Base-by-base conservation (phyloP, 2,329 filamentous ascomycete species). In the Fusarium sublunatum region DNA sequence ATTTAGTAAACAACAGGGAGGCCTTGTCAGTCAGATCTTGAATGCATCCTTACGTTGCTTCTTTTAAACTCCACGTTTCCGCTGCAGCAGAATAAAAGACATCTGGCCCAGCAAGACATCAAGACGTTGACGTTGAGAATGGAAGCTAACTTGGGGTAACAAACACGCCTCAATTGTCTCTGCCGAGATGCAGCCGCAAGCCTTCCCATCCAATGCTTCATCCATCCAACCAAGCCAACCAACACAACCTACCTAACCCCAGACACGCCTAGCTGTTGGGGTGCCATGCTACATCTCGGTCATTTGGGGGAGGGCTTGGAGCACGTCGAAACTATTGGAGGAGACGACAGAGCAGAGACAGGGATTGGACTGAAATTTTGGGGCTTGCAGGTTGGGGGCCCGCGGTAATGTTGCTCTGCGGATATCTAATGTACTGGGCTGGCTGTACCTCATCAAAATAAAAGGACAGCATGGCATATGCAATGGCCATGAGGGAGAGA, bases 321-420 rank as follows among this genome's bases (percentile, higher is more conserved):
- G 57, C 45, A 48, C 15, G 48, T 61, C 49, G 56, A 61, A 61
- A 7, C 13, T 13, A 34, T 65, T 65, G 62, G 58, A 54, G 52
- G 57, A 54, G n/a, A 38, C 28, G 41, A 45, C 51, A 49, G 56
- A 49, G 31, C 24, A 53, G 47, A 47, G 35, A 48, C 58, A 54
- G 42, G 62, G 52, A 63, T 65, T 51, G 41, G 62, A 28, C 26
- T 38, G 28, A 65, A 65, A 50, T 56, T 63, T 65, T 65, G 53
- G 63, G 63, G 63, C 62, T 55, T 59, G 43, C 45, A 65, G 53
- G 53, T 66, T 65, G 58, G 63, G 62, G 62, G 43, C 29, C 49
- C 41, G 52, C 52, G 61, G 61, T 64, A 65, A 58, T 61, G 53
- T 50, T 61, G 50, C 56, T 65, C 55, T 48, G 54, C 25, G 41